phyloP scores from a whole-genome alignment of 2,329 filamentous ascomycete genomes.

The Ceratocystis harringtonii region DNA sequence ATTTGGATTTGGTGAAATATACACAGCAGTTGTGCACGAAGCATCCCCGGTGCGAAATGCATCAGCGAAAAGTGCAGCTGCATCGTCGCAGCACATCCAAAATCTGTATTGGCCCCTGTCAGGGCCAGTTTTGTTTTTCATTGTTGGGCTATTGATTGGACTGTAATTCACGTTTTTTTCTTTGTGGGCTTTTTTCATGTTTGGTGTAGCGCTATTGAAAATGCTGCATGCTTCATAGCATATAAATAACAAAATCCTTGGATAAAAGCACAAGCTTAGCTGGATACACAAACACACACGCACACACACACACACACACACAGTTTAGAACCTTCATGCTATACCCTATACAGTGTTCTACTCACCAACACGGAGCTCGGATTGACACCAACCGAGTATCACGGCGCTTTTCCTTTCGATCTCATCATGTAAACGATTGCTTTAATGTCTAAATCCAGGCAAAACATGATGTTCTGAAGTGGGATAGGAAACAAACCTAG shows the following conservation, averaged over 20 bases:
- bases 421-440: too few relatives aligned
- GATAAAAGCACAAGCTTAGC: not conserved
- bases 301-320: not conserved
- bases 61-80: conserved; percentile 1
- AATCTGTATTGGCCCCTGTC: not conserved
- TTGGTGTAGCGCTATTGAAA: not conserved
- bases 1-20: conserved; percentile 54
- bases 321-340: not conserved
- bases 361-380: too few relatives aligned
- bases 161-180: not conserved
- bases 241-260: not conserved
- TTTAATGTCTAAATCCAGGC: too few relatives aligned
- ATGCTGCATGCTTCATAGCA: not conserved
- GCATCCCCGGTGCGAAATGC: conserved; percentile 11
- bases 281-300: not conserved
- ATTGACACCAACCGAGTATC: too few relatives aligned
- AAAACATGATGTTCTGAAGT: too few relatives aligned
- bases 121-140: not conserved
- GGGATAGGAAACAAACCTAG: too few relatives aligned
- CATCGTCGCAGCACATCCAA: not conserved
- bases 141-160: not conserved
- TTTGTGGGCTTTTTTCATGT: not conserved
- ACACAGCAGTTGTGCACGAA: conserved; percentile 24
- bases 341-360: too few relatives aligned
- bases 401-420: too few relatives aligned